Base-by-base conservation (phyloP, 768 basidiomycete genomes). In the Lactifluus rugatus region DNA sequence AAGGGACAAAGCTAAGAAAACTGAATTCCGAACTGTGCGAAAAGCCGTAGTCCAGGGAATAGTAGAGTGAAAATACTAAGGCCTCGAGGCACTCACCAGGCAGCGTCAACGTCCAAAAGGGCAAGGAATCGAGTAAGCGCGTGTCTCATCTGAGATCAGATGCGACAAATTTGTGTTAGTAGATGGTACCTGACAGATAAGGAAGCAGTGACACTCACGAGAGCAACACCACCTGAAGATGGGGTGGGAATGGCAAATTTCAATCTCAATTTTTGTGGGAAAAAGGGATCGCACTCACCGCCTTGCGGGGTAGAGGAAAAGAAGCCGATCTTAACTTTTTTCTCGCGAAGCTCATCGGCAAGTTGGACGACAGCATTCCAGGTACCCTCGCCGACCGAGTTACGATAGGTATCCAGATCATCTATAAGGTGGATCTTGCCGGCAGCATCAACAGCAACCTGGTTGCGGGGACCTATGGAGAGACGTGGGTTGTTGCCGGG, bases 271-370 rank as follows among this genome's bases (percentile, higher is more conserved):
- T 42, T 54, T 51, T 57, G 19, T 34, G 37, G n/a, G 61, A 48
- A 48, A 44, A 28, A 23, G 47, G 50, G 48, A 49, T 53, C 39
- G 32, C 42, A 67, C 79, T 67, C 71, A 87, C 87, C 84, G 77
- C 93, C 93, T 74, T 95, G 92, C 11, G 93, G 93, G 6, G 94
- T 97, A 10, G 91, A 93, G 28, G 89, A 92, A 74, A 95, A 95
- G 80, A 95, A 95, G 23, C 85, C 87, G 62, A 95, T 89, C 71
- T 89, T 91, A 69, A 90, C 75, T 62, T 93, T 87, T 73, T 87
- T 90, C 70, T 87, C 83, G 56, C 85, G 83, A 44, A 96, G 78
- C 67, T 93, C 91, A 50, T 87, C 83, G 5, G 89, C 87, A 47
- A 93, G 84, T 66, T 87, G 87, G 68, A 73, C 77, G 58, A 94